Percentiles rank a stretch among this genome's conserved stretches.
These are phyloP conservation scores for Metschnikowia colocasiae DNA, from an alignment of 805 yeast species.

Conservation along the genomic window DNA sequence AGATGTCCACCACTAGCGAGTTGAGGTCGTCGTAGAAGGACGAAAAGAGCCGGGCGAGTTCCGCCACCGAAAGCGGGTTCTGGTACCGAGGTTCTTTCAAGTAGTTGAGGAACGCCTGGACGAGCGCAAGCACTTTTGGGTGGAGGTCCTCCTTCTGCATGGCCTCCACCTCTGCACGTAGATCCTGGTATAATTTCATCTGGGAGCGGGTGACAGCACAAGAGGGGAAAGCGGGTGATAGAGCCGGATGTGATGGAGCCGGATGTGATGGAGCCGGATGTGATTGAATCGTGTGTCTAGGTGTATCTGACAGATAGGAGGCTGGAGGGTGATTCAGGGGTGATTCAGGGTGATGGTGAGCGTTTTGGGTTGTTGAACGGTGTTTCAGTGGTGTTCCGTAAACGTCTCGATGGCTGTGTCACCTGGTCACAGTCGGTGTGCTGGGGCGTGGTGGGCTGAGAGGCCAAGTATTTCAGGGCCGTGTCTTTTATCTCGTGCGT, in stretches of 20 bases:
- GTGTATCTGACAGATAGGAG: too few relatives aligned
- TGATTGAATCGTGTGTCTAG: too few relatives aligned
- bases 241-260: too few relatives aligned
- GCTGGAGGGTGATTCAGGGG: too few relatives aligned
- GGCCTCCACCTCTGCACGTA: constrained; percentile 24
- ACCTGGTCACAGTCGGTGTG: not conserved
- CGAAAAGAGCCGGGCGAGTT: constrained; percentile 32
- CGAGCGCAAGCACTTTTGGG: constrained; percentile 26
- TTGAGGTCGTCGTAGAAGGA: constrained; percentile 38
- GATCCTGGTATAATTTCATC: constrained; percentile 11
- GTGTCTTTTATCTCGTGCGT: constrained; percentile 4
- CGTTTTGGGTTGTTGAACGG: too few relatives aligned
- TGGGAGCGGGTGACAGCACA: too few relatives aligned
- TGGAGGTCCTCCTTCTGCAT: constrained; percentile 20
- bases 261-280: too few relatives aligned
- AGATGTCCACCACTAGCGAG: constrained; percentile 29
- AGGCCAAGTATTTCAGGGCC: constrained; percentile 1
- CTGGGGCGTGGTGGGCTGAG: not conserved
- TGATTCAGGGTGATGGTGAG: too few relatives aligned
- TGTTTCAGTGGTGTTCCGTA: not conserved
- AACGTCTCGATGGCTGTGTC: not conserved
- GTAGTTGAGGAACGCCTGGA: constrained; percentile 30
- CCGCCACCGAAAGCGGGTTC: constrained; percentile 35
- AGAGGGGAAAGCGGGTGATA: too few relatives aligned
- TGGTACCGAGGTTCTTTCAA: constrained; percentile 43